Conservation (phyloP, 805 yeast genomes). For the Wickerhamomyces mucosus region DNA sequence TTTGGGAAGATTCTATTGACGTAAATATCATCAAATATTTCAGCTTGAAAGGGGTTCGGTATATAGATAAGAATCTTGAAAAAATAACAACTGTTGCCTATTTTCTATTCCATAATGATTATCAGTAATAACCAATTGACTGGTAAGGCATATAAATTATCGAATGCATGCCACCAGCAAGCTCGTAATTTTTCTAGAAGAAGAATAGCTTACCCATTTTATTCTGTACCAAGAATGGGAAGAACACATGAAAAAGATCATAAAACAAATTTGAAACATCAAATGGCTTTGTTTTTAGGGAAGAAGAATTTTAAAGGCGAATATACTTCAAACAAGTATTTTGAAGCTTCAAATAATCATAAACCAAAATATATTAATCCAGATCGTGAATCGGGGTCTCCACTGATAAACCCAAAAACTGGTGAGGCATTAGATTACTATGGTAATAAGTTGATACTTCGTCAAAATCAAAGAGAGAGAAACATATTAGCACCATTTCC, state of each 20-base stretch:
- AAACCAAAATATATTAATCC: slow-evolving; percentile 65
- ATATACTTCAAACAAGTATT: slow-evolving; percentile 67
- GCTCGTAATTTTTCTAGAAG: slow-evolving; percentile 40
- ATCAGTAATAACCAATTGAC: no score
- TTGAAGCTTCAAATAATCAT: slow-evolving; percentile 56
- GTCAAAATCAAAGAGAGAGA: slow-evolving; percentile 5
- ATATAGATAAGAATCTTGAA: no score
- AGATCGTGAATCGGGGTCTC: slow-evolving; percentile 33
- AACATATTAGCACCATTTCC: slow-evolving; percentile 67
- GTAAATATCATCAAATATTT: no score
- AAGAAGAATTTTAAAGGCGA: slow-evolving; percentile 80
- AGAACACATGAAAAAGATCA: slow-evolving; percentile 30
- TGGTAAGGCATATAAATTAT: neutral
- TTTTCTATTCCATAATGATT: no score
- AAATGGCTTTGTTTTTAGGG: slow-evolving; percentile 70
- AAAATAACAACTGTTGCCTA: no score
- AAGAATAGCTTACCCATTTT: slow-evolving; percentile 44
- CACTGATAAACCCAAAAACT: slow-evolving; percentile 25
- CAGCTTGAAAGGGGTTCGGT: no score
- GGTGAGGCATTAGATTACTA: slow-evolving; percentile 21
- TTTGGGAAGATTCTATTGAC: no score
- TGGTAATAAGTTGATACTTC: slow-evolving; percentile 7
- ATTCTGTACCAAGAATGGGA: slow-evolving; percentile 34
- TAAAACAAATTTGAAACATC: slow-evolving; percentile 48
- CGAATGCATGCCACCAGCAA: slow-evolving; percentile 19